Conservation (phyloP, 2,329 filamentous ascomycete genomes). For the Fragosphaeria purpurea region DNA sequence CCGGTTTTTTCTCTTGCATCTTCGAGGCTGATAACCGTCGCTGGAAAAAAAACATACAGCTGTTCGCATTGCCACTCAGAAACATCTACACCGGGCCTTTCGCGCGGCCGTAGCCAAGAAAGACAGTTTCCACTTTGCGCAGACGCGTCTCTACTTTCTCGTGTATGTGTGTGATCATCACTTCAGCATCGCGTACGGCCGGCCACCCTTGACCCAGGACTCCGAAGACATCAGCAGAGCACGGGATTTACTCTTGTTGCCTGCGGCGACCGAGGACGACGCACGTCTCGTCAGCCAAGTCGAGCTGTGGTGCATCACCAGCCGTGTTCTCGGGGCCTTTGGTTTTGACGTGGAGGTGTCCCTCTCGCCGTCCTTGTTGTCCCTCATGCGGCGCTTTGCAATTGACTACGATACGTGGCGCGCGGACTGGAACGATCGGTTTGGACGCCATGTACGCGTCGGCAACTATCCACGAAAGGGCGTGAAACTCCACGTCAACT, state of each 20-base stretch:
- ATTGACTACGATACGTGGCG: constrained; percentile 15
- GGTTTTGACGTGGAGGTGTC: constrained; percentile 3
- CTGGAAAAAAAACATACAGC: neutral
- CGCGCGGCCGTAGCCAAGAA: neutral
- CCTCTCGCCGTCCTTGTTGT: constrained; percentile 10
- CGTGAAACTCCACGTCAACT: constrained; percentile 21
- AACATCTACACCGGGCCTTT: neutral
- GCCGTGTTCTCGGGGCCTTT: constrained; percentile 8
- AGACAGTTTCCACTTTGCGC: neutral
- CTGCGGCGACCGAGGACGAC: constrained; percentile 7
- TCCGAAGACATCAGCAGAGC: neutral
- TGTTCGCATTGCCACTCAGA: neutral
- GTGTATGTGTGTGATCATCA: constrained; percentile 5
- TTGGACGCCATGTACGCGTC: constrained; percentile 15
- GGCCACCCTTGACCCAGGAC: constrained; percentile 9
- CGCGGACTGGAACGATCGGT: constrained; percentile 15
- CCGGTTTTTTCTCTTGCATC: no score
- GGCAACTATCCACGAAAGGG: constrained; percentile 23
- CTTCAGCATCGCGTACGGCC: constrained; percentile 6
- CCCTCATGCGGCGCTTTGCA: constrained; percentile 11
- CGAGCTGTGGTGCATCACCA: constrained; percentile 7
- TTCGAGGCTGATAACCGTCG: neutral
- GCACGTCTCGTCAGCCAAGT: constrained; percentile 12
- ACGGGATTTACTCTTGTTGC: constrained; percentile 2
- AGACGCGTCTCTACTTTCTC: neutral